Evolutionary conservation across 2,329 filamentous ascomycete genomes (phyloP).

Genomic region (Ophiostoma australiae): DNA sequence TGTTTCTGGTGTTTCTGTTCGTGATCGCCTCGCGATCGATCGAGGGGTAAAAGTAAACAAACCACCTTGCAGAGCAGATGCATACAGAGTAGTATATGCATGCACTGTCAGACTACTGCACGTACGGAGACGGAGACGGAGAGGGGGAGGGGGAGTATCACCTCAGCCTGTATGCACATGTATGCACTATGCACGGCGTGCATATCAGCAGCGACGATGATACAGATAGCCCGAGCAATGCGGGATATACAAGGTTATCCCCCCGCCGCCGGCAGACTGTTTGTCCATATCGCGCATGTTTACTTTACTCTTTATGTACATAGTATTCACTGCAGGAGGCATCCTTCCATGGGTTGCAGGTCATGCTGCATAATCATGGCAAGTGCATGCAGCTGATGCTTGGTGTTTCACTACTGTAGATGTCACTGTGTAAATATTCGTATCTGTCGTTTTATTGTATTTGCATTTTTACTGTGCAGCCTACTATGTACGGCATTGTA

Average conservation of each 20-base stretch:
- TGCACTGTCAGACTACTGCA: background rate
- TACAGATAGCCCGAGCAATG: background rate
- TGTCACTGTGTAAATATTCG: background rate
- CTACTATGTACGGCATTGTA: too few relatives aligned
- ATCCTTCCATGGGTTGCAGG: background rate
- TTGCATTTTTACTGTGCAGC: too few relatives aligned
- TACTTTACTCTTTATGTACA: background rate
- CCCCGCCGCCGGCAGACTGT: too few relatives aligned
- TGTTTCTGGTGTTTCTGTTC: background rate
- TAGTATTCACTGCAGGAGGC: background rate
- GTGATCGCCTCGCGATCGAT: background rate
- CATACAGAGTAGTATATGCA: background rate
- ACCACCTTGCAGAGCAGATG: background rate
- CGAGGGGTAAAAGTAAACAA: conserved; percentile 3
- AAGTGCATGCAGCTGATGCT: conserved; percentile 3
- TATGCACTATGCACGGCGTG: conserved; percentile 12
- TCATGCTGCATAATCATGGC: background rate
- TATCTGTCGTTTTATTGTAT: background rate
- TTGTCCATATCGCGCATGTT: background rate
- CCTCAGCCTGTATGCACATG: conserved; percentile 2
- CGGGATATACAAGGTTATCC: background rate
- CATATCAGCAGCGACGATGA: background rate
- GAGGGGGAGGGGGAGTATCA: background rate
- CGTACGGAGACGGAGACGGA: background rate
- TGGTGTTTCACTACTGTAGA: background rate